phyloP scores from a whole-genome alignment of 2,329 filamentous ascomycete species.

The Diaporthe citrichinensis region DNA sequence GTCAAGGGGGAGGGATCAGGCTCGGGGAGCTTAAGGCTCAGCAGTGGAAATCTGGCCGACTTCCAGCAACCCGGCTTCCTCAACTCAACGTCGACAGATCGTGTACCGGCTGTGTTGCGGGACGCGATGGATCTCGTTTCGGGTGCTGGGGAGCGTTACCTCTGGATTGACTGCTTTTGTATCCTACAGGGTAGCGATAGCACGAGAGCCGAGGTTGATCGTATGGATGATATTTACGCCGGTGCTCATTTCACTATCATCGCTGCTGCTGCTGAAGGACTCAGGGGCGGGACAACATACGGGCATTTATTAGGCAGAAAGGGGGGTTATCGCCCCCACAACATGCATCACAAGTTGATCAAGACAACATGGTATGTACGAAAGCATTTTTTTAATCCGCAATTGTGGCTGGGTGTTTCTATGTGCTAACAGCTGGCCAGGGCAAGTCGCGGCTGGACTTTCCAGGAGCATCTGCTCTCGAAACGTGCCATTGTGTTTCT shows the following conservation, averaged over 20 bases:
- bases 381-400: neutral
- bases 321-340: neutral
- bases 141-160: neutral
- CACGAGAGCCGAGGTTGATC: neutral
- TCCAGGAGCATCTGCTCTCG: neutral
- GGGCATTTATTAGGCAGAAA: neutral
- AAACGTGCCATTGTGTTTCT: neutral
- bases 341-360: neutral
- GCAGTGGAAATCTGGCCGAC: neutral
- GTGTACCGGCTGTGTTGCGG: neutral
- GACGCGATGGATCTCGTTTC: neutral
- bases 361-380: neutral
- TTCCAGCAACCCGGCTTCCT: neutral
- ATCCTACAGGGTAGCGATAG: neutral
- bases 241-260: neutral
- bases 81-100: neutral
- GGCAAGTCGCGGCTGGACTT: neutral
- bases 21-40: neutral
- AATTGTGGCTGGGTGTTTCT: neutral
- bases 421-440: neutral
- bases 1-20: neutral
- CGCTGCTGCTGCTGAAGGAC: neutral
- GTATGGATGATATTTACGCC: neutral
- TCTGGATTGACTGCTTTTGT: neutral
- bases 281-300: neutral